These are phyloP conservation scores for Aspergillus ochraceus DNA, from an alignment of 2,329 filamentous ascomycete genomes.

Conservation along the genomic window DNA sequence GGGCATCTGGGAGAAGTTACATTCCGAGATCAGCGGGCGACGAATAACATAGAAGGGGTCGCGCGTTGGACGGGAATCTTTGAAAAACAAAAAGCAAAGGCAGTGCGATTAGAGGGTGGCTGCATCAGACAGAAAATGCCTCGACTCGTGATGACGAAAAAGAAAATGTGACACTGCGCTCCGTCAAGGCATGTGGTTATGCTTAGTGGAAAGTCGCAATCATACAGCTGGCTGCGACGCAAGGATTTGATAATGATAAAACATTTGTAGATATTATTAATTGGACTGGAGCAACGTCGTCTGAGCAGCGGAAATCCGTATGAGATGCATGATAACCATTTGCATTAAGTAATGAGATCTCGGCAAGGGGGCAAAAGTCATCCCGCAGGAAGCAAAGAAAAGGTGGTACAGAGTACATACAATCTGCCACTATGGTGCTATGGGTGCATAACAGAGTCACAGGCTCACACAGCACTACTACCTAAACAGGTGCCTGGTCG, in stretches of 20 bases:
- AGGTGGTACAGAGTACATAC: not conserved
- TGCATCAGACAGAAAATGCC: not conserved
- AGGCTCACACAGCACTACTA: not conserved
- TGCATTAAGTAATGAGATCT: slow-evolving; percentile 14
- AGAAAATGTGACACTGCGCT: slow-evolving; percentile 1
- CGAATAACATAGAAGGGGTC: not conserved
- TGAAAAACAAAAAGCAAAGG: not conserved
- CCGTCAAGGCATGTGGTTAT: not conserved
- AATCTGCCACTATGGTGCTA: not conserved
- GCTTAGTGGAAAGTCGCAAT: not conserved
- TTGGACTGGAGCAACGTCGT: slow-evolving; percentile 2
- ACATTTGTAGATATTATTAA: not conserved
- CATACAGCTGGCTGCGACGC: not conserved
- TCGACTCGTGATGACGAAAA: not conserved
- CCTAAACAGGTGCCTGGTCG: not conserved
- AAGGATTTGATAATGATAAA: slow-evolving; percentile 11
- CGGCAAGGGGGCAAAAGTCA: not conserved
- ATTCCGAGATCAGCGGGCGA: not conserved
- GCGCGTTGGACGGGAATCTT: not conserved
- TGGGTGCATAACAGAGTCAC: not conserved
- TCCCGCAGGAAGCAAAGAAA: not conserved
- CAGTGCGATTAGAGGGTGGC: not conserved
- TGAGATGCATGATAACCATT: slow-evolving; percentile 5
- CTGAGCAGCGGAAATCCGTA: not conserved
- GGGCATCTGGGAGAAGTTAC: not conserved